Conservation (phyloP, 495 filamentous ascomycete genomes). For the Xylaria longipes region DNA sequence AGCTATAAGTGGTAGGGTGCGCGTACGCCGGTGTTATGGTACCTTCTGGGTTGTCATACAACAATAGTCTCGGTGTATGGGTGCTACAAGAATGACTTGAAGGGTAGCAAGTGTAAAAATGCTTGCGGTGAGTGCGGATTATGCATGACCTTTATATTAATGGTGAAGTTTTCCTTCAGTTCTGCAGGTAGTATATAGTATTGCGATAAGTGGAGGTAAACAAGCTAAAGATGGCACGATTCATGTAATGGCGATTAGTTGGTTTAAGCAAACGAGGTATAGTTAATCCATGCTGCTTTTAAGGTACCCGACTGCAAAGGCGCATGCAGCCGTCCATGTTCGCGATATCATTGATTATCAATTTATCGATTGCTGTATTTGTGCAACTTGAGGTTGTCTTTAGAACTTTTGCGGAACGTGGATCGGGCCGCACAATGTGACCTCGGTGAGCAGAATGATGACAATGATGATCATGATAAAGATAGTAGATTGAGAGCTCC, state of each 20-base stretch:
- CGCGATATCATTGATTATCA: not conserved
- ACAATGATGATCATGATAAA: not conserved
- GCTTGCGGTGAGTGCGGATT: not conserved
- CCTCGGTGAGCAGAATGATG: not conserved
- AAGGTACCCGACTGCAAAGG: not conserved
- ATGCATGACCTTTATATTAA: not conserved
- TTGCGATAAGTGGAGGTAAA: not conserved
- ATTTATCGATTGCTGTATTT: not conserved
- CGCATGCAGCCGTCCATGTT: not conserved
- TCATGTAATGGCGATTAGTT: constrained; percentile 23
- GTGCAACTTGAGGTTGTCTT: not conserved
- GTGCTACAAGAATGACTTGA: too few relatives aligned
- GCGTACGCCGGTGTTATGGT: too few relatives aligned
- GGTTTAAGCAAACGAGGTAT: constrained; percentile 4
- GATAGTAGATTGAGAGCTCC: not conserved
- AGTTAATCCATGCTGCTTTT: not conserved
- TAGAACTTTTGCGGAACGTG: not conserved
- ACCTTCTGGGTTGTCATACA: too few relatives aligned
- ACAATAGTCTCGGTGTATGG: too few relatives aligned
- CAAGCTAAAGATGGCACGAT: constrained; percentile 16
- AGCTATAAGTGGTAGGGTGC: too few relatives aligned
- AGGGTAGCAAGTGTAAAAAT: too few relatives aligned
- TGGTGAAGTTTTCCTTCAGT: not conserved
- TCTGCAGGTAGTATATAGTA: not conserved
- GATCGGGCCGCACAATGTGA: not conserved